Base-by-base conservation (phyloP, 805 yeast species). In the Yamadazyma sp. region DNA sequence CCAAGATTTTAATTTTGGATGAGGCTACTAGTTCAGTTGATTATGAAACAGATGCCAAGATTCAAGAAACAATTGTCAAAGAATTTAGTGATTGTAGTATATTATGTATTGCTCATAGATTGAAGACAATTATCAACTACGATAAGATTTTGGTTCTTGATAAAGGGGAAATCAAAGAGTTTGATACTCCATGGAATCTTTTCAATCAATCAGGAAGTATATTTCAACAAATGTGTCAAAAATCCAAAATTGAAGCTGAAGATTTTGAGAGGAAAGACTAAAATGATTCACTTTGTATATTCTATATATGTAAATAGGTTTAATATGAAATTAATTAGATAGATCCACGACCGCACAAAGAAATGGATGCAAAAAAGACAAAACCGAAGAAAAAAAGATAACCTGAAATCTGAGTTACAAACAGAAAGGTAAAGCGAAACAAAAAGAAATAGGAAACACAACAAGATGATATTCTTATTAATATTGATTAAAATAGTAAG, bases 1-100 rank as follows among this genome's bases (percentile, higher is more conserved):
- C 93, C 3, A 81, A 79, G 56, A 80, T 87, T 41, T 68, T 87
- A 42, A 86, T 87, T 42, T 62, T 87, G 42, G 96, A 87, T 56
- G 96, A 87, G 60, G 96, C 86, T 23, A 80, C 87, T 0, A 75
- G 83, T 0, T 75, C 81, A 24, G 86, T 87, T 41, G 96, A 87
- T 61, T 87, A 86, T 52, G 88, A 83, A 48, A 86, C 96, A 0
- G 96, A 87, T 58, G 70, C 84, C 5, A 76, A 78, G 54, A 83
- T 87, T 44, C 96, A 87, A 55, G 48, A 62, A 11, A 83, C 95
- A 3, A 84, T 83, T 36, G 67, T 75, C n/a, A 65, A 67, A 13
- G 91, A 86, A 51, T 88, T 88, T 53, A 37, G 58, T 3, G 58
- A 76, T 18, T 81, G 93, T 42, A 87, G 95, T 0, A 80, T 87